Conservation (phyloP, 2,329 filamentous ascomycete species). For the Piedraia hortae region DNA sequence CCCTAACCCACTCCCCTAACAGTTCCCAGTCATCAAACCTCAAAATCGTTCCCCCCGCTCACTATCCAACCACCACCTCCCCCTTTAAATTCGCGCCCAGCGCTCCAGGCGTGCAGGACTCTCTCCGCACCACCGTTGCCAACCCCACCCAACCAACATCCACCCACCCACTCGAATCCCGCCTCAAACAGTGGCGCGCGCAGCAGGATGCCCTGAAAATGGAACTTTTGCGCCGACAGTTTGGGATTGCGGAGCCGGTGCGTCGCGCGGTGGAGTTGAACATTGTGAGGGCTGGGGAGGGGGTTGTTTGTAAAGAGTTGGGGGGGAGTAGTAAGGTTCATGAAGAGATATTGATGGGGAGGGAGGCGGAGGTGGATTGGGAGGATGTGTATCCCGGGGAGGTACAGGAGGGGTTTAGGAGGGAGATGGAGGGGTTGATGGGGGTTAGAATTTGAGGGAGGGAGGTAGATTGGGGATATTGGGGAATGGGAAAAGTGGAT, state of each 20-base stretch:
- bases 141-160: conserved; percentile 24
- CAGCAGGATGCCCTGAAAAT: conserved; percentile 76
- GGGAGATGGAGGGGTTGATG: conserved; percentile 81
- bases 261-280: conserved; percentile 84
- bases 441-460: conserved; percentile 44
- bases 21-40: too few relatives aligned
- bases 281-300: conserved; percentile 55
- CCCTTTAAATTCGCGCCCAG: conserved; percentile 44
- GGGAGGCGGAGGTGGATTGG: conserved; percentile 58
- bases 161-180: conserved; percentile 70
- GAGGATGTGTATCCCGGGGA: conserved; percentile 70
- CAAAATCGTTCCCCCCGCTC: conserved; percentile 53
- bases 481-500: neutral
- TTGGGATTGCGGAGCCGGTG: conserved; percentile 79
- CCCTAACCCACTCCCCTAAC: conserved; percentile 12
- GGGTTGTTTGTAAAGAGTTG: too few relatives aligned
- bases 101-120: conserved; percentile 79
- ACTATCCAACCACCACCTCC: conserved; percentile 27
- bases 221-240: conserved; percentile 61
- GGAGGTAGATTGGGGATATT: conserved; percentile 1
- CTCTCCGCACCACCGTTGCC: conserved; percentile 35
- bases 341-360: conserved; percentile 63
- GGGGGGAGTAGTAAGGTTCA: conserved; percentile 34
- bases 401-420: conserved; percentile 53
- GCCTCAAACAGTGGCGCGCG: conserved; percentile 67